Conservation (phyloP, 2,329 filamentous ascomycete genomes). For the Metarhizium robertsii region DNA sequence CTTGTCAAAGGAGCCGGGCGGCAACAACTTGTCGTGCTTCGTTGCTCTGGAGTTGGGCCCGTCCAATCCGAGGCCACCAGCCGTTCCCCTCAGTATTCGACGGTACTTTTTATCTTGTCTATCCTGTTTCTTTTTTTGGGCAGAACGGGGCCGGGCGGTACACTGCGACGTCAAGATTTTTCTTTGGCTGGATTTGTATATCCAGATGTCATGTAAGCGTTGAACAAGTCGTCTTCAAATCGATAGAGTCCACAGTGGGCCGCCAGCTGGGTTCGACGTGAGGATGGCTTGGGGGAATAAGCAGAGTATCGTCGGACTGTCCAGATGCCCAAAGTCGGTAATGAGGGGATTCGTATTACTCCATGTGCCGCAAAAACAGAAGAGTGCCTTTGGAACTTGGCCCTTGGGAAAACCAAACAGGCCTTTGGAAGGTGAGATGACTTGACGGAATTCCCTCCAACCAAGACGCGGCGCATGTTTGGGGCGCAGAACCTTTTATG, state of each 20-base stretch:
- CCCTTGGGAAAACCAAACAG: background rate
- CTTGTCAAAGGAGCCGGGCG: background rate
- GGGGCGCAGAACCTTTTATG: conserved; percentile 8
- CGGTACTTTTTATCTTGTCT: background rate
- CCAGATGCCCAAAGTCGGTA: background rate
- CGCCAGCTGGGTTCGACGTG: background rate
- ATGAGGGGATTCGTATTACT: background rate
- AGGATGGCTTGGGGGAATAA: background rate
- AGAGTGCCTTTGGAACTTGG: background rate
- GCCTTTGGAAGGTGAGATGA: background rate
- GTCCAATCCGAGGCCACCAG: background rate
- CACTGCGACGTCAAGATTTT: background rate
- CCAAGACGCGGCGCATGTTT: background rate
- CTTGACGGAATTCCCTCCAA: background rate
- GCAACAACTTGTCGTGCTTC: background rate
- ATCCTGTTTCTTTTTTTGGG: too few species aligned
- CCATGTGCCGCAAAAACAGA: background rate
- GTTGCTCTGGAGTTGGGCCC: background rate
- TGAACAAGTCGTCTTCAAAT: background rate
- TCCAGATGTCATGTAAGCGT: background rate
- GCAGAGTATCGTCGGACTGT: background rate
- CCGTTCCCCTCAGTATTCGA: background rate
- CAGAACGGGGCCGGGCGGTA: background rate
- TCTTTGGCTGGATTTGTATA: background rate
- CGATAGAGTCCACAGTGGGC: background rate